Evolutionary conservation across 495 filamentous ascomycete genomes (phyloP), one percentile per base, ranked within the genome.

Genomic region (Tuber calosporum): DNA sequence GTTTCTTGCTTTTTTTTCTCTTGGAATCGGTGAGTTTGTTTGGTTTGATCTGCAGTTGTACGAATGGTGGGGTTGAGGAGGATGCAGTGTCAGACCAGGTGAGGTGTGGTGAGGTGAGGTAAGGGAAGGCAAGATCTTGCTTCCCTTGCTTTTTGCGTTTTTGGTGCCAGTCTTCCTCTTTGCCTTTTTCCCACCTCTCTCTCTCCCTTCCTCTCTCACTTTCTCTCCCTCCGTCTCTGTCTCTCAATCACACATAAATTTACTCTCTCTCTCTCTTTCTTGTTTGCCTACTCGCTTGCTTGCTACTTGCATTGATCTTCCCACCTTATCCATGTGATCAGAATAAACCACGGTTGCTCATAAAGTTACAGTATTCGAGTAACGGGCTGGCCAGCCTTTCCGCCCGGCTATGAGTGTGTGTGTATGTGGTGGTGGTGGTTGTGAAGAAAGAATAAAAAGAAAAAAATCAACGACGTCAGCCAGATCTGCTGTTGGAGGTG

Each of bases 291-390:
- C 39, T 40, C 11, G 39, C 53, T 62, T 62, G 53, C 45, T n/a
- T 53, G 45, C 45, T 53, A n/a, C n/a, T 26, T 62, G 53, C 53
- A 17, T 62, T 62, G 53, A 62, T 62, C 15, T 62, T 62, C 53
- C 53, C 9, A 62, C 0, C 26, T 1, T 34, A 26, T 62, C 53
- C 53, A 34, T 62, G 53, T 62, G 53, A 62, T 26, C 53, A 62
- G 13, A 62, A 62, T 30, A 34, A 26, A 62, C 17, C 53, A 34
- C 53, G 13, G 53, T 62, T 62, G 34, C 26, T 62, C 53, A 26
- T 62, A 15, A 3, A 4, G 53, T 62, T 62, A 62, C 26, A 62
- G 53, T n/a, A n/a, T n/a, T n/a, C n/a, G n/a, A n/a, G n/a, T 30
- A 34, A 62, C 53, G 53, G 42, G 11, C 42, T 1, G 53, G 53